A percentile compares a stretch with the other conserved stretches of the same genome.
Conservation (phyloP, 768 basidiomycete genomes). For the Trametopsis cervina region DNA sequence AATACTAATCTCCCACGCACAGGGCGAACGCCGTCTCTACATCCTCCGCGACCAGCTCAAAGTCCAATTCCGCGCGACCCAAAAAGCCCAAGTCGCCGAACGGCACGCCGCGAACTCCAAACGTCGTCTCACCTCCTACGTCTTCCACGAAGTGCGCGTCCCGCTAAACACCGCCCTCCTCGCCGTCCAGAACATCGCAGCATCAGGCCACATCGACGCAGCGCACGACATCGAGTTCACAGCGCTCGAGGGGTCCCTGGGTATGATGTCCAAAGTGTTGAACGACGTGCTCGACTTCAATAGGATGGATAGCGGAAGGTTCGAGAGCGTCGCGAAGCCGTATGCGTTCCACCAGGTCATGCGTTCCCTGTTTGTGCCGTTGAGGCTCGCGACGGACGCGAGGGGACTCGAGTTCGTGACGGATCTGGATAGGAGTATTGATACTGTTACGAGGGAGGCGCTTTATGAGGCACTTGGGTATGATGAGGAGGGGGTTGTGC, state of each 20-base stretch:
- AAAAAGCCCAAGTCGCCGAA: slow-evolving; percentile 57
- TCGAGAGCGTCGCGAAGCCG: slow-evolving; percentile 63
- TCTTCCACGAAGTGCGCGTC: slow-evolving; percentile 63
- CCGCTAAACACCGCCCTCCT: slow-evolving; percentile 76
- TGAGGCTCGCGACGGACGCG: slow-evolving; percentile 60
- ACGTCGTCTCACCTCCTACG: slow-evolving; percentile 72
- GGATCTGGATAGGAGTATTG: slow-evolving; percentile 60
- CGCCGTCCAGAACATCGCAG: slow-evolving; percentile 90
- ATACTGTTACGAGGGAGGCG: slow-evolving; percentile 54
- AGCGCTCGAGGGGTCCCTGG: slow-evolving; percentile 72
- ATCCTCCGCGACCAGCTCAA: slow-evolving; percentile 46
- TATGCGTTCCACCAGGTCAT: slow-evolving; percentile 74
- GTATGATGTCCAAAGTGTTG: slow-evolving; percentile 84
- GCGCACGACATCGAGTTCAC: slow-evolving; percentile 84
- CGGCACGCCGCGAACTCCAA: slow-evolving; percentile 75
- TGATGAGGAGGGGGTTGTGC: slow-evolving; percentile 34
- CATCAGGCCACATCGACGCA: slow-evolving; percentile 60
- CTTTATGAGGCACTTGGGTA: slow-evolving; percentile 50
- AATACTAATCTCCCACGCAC: neutral
- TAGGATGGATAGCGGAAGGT: slow-evolving; percentile 81
- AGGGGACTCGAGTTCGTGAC: slow-evolving; percentile 59
- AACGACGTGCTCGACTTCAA: slow-evolving; percentile 82
- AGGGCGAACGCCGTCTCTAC: slow-evolving; percentile 42
- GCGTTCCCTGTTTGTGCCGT: slow-evolving; percentile 62
- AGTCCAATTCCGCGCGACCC: slow-evolving; percentile 43